Base-by-base conservation (phyloP, 2,329 filamentous ascomycete genomes). In the Talaromyces sp. region DNA sequence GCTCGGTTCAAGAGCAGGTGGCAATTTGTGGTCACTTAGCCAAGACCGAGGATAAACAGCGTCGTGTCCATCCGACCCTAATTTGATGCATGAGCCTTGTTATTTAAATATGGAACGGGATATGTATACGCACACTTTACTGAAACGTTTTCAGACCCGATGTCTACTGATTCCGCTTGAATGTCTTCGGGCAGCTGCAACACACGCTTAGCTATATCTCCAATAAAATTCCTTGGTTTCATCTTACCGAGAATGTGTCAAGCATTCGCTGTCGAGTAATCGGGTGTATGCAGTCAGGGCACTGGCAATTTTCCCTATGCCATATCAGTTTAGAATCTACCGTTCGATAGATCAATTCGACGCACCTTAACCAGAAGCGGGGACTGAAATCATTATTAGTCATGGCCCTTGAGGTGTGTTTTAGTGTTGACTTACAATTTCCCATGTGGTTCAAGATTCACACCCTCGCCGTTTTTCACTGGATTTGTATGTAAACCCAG, bases 221-320 rank as follows among this genome's bases (percentile, higher is more conserved):
- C 16, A 31, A 7, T 5, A 16, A 2, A 30, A 4, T 30, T 16
- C 14, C 6, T 31, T 4, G 10, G 50, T 36, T 14, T 27, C 12
- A 56, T 68, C 79, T 66, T 72, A 89, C 86, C 61, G 82, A 79
- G 67, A 91, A 91, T 0, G 87, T 90, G 68, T 91, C 83, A 60
- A 89, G 80, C 57, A 84, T 83, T 30, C 88, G 80, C 73, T 93
- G 90, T 72, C 82, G 85, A 4, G 90, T 93, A 64, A 87, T 84
- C 61, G 84, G 83, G 72, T 92, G 88, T 28, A 89, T 81, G 70
- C 90, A 92, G 63, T 78, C 72, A 1, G 74, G 68, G 70, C 89
- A 93, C 62, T 86, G 87, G 69, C 90, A 93, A 69, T 91, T 89
- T 68, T 92, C 89, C 65, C 89, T 28, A 30, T 50, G 4, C 27